Conservation (phyloP, 2,329 filamentous ascomycete species). For the Penicillium janthinellum region DNA sequence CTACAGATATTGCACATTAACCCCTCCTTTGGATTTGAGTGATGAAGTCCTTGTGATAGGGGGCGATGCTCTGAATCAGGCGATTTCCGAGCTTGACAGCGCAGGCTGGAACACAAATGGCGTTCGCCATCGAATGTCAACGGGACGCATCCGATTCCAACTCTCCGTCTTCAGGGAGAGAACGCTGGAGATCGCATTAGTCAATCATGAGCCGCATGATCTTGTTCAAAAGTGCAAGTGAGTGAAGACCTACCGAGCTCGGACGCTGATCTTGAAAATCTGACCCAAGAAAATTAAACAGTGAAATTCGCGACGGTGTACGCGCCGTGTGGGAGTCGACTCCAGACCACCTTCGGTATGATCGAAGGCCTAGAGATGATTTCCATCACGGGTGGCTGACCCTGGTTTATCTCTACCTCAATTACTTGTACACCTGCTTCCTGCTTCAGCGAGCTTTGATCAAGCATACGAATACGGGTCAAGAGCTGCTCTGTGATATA, state of each 20-base stretch:
- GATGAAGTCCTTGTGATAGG: slow-evolving; percentile 32
- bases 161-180: slow-evolving; percentile 33
- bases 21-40: slow-evolving; percentile 38
- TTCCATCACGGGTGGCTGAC: slow-evolving; percentile 22
- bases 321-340: slow-evolving; percentile 28
- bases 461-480: slow-evolving; percentile 35
- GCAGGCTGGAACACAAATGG: slow-evolving; percentile 33
- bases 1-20: slow-evolving; percentile 46
- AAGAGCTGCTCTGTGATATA: slow-evolving; percentile 36
- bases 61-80: slow-evolving; percentile 26
- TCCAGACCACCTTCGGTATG: slow-evolving; percentile 32
- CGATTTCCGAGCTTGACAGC: slow-evolving; percentile 30
- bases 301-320: slow-evolving; percentile 31
- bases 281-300: background rate
- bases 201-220: slow-evolving; percentile 25
- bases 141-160: slow-evolving; percentile 30
- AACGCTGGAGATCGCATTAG: slow-evolving; percentile 36
- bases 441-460: slow-evolving; percentile 37
- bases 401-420: slow-evolving; percentile 34
- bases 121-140: slow-evolving; percentile 22
- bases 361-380: slow-evolving; percentile 18
- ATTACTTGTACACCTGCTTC: slow-evolving; percentile 41
- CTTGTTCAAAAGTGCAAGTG: slow-evolving; percentile 32
- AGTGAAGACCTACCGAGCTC: background rate
- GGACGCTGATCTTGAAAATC: background rate